Evolutionary conservation across 768 basidiomycete species (phyloP), one percentile per base, ranked within the genome.

Genomic region (Lentinula raphanica): DNA sequence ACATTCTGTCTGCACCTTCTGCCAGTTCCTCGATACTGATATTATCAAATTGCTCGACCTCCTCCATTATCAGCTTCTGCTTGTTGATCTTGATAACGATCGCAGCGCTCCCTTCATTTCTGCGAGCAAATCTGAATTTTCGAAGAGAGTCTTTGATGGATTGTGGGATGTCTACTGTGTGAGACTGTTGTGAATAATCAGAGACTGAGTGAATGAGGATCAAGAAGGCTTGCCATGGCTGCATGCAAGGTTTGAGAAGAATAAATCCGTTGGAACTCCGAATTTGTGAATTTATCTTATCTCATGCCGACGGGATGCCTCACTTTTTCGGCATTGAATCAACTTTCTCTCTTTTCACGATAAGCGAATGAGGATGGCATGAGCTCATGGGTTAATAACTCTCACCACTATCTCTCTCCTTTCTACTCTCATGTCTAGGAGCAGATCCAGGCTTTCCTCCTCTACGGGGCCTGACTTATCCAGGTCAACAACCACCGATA

Each of bases 41-140:
- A 59, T 83, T 73, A 66, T 88, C 86, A 62, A 90, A 86, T 67
- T 87, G 84, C 56, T 93, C 90, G 31, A 86, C 88, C 65, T 92
- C 87, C 68, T 89, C 87, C 87, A 97, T 88, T 62, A 84, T 67
- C 58, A 95, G 80, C 64, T 85, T 78, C 39, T 77, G 71, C 77
- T 91, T 94, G 79, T 94, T 88, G 73, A 95, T 92, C 83, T 94
- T 95, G 72, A 95, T 85, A 64, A 93, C 75, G 55, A 95, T 76
- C 15, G 92, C 93, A 25, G 91, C 87, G 64, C 79, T 87, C 38
- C 86, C 88, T 44, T 79, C 80, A 65, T 79, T 84, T 23, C 88
- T 82, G 57, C 92, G 89, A 13, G 90, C 78, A 60, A 82, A 80
- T 17, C 81, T 75, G 74, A 95, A 96, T 67, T 93, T 94, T 71